Base-by-base conservation (phyloP, 169 alveolate species). In the Condylostoma magnum region DNA sequence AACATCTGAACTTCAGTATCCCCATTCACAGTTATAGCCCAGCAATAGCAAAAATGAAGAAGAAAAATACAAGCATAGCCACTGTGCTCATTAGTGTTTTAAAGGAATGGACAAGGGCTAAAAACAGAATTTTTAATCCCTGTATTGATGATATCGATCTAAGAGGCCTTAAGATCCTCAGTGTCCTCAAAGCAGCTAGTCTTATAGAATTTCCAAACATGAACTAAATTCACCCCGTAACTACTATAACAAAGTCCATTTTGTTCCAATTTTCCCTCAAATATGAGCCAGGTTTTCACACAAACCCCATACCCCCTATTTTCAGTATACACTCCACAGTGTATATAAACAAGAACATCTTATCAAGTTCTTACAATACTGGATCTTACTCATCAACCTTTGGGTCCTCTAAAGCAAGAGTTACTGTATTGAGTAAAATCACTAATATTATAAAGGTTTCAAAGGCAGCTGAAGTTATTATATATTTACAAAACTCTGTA, bases 381-480 rank as follows among this genome's bases (percentile, higher is more conserved):
- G 80, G 53, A 22, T 51, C 10, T 43, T 73, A 48, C 20, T 66
- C 65, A 30, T 53, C 18, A 31, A 69, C 76, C 3, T 82, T 76
- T 8, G 91, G 94, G 73, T 87, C 89, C 34, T 80, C 82, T 5
- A 84, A 44, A 25, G 82, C 76, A 27, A 87, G 77, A 41, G 79
- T 65, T 0, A 87, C 36, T 4, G 91, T 79, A 60, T 87, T 87
- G 12, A 65, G 68, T 47, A 87, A 65, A 69, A 87, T 87, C 33
- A 84, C 83, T 0, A 79, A n/a, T 20, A 82, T 27, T 22, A 89
- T 76, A 6, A 80, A 67, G 52, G 51, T 44, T 44, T 85, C 92
- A 55, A 85, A 85, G 18, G 20, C 10, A 15, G n/a, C 15, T 1
- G 12, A 15, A 37, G 15, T 10, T 1, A 41, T 27, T 12, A 60